A percentile compares a stretch with the other conserved stretches of the same genome.
phyloP scores from a whole-genome alignment of 2,329 filamentous ascomycete species.

The Fusarium newnesense region DNA sequence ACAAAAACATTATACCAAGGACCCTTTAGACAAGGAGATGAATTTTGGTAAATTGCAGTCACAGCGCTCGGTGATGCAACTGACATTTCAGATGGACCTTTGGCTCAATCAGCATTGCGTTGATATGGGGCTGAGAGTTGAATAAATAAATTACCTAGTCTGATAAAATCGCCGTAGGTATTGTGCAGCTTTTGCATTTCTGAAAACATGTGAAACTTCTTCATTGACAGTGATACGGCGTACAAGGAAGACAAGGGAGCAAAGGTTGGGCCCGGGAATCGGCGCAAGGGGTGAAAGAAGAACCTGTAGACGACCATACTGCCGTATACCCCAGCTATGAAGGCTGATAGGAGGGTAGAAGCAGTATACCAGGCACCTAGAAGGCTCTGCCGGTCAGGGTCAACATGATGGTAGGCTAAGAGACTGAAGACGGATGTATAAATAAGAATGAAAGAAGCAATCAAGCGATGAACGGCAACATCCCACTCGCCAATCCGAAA shows the following conservation, averaged over 20 bases:
- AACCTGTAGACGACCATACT: background rate
- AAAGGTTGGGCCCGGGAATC: background rate
- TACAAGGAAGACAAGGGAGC: background rate
- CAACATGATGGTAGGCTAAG: background rate
- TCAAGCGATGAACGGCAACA: background rate
- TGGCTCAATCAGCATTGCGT: background rate
- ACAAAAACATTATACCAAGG: background rate
- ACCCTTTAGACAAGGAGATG: background rate
- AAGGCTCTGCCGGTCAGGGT: background rate
- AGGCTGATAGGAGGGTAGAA: background rate
- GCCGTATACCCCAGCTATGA: background rate
- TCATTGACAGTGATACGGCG: background rate
- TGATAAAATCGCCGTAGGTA: background rate
- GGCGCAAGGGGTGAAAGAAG: background rate
- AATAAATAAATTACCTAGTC: background rate
- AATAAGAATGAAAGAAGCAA: background rate
- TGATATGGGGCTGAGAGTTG: fast-evolving
- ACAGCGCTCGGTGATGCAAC: background rate
- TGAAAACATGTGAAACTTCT: background rate
- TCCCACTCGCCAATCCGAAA: background rate
- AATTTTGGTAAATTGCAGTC: background rate
- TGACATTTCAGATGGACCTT: background rate
- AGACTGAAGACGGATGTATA: background rate
- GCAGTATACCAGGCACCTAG: background rate
- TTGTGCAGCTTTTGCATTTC: background rate